phyloP scores from a whole-genome alignment of 192 early-diverging fungal genomes.

The Anaeromyces robustus region DNA sequence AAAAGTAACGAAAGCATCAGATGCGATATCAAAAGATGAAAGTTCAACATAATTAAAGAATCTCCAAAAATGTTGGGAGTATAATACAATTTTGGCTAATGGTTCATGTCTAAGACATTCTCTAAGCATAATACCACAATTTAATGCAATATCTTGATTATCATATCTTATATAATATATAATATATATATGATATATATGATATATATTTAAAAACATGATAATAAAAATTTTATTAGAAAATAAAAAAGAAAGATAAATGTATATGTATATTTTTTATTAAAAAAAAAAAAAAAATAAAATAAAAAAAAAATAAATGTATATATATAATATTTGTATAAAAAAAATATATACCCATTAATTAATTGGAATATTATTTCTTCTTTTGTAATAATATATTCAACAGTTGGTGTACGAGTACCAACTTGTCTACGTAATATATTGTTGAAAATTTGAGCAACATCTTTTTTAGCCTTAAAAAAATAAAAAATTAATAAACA shows the following conservation, averaged over 20 bases:
- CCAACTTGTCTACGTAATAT: slow-evolving; percentile 88
- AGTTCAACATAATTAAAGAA: slow-evolving; percentile 94
- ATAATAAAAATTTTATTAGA: no score
- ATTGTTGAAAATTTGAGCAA: slow-evolving; percentile 93
- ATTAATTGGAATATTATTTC: slow-evolving; percentile 71
- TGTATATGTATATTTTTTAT: background rate
- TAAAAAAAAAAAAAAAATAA: background rate
- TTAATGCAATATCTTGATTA: slow-evolving; percentile 88
- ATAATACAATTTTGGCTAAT: slow-evolving; percentile 70
- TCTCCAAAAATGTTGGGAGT: slow-evolving; percentile 74
- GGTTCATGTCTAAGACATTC: slow-evolving; percentile 92
- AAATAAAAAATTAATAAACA: background rate
- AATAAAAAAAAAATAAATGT: background rate
- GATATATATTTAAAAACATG: no score
- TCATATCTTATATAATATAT: slow-evolving; percentile 54
- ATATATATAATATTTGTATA: background rate
- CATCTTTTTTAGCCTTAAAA: slow-evolving; percentile 81
- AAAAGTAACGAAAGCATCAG: slow-evolving; percentile 96
- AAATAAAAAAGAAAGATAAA: no score
- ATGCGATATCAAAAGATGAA: slow-evolving; percentile 94
- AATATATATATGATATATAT: no score
- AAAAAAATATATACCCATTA: slow-evolving; percentile 34
- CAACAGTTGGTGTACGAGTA: slow-evolving; percentile 85
- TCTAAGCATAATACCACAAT: slow-evolving; percentile 93
- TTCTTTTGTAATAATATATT: slow-evolving; percentile 75